These are phyloP conservation scores for Parathielavia appendiculata DNA, from an alignment of 495 filamentous ascomycete genomes.

Conservation along the genomic window DNA sequence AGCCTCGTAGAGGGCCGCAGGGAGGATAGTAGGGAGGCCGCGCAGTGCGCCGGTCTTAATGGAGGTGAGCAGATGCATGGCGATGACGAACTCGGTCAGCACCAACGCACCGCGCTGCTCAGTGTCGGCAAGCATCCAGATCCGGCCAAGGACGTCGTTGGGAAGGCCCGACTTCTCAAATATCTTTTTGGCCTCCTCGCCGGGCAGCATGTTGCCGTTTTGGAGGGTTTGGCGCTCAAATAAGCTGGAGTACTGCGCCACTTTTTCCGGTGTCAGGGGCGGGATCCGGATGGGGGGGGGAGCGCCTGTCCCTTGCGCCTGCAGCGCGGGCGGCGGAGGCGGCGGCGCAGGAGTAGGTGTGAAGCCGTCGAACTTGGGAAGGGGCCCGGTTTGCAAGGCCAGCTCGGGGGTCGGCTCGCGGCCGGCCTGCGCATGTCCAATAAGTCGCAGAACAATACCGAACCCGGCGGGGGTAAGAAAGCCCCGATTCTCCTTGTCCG, in stretches of 20 bases:
- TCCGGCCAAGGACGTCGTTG: conserved; percentile 83
- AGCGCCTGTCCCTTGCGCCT: conserved; percentile 60
- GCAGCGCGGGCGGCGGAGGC: conserved; percentile 47
- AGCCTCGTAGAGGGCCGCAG: conserved; percentile 84
- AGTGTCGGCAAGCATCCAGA: conserved; percentile 92
- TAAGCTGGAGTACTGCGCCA: conserved; percentile 73
- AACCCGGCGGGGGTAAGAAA: conserved; percentile 89
- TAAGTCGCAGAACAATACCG: conserved; percentile 83
- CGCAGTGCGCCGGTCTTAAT: conserved; percentile 77
- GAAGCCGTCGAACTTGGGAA: conserved; percentile 86
- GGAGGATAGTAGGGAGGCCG: conserved; percentile 73
- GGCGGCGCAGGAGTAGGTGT: conserved; percentile 39
- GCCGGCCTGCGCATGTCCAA: conserved; percentile 89
- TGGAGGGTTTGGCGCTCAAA: conserved; percentile 83
- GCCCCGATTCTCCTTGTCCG: conserved; percentile 92
- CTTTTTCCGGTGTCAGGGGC: conserved; percentile 82
- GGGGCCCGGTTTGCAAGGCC: conserved; percentile 64
- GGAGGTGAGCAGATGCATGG: conserved; percentile 93
- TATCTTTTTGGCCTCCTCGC: conserved; percentile 85
- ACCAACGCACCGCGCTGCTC: conserved; percentile 87
- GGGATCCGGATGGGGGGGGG: conserved; percentile 78
- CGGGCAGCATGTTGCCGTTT: conserved; percentile 71
- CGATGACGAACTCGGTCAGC: conserved; percentile 90
- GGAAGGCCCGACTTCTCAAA: conserved; percentile 89
- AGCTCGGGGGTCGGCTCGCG: conserved; percentile 74